Evolutionary conservation across 2,329 filamentous ascomycete species (phyloP).

Genomic region (Pseudogymnoascus sp.): DNA sequence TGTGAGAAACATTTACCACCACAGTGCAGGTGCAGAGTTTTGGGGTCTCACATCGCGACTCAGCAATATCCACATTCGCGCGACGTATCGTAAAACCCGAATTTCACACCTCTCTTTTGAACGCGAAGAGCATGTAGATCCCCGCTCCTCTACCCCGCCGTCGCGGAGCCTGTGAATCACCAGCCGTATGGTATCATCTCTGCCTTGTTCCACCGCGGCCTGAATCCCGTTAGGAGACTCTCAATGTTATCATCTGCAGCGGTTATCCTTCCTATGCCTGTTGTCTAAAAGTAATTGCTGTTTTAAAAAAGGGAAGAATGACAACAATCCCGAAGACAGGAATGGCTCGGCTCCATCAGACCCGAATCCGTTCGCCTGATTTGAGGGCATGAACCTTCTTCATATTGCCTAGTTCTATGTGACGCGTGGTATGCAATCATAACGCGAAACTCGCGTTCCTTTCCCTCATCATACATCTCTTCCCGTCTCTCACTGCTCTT

Average conservation of each 20-base stretch:
- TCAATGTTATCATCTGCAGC: not conserved
- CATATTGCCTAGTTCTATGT: not conserved
- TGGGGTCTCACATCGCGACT: constrained; percentile 1
- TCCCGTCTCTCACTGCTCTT: not conserved
- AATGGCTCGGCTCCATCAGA: not conserved
- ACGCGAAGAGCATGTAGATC: not conserved
- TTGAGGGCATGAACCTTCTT: not conserved
- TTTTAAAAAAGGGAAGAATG: not conserved
- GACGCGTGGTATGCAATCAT: not conserved
- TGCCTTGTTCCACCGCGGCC: not conserved
- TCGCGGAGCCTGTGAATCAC: not conserved
- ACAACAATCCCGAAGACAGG: not conserved
- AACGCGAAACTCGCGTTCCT: not conserved
- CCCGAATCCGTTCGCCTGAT: not conserved
- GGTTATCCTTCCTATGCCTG: not conserved
- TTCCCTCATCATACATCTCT: not conserved
- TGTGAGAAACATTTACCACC: constrained; percentile 4
- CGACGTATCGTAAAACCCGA: not conserved
- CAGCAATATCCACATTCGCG: not conserved
- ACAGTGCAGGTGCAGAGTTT: not conserved
- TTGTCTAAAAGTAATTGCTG: not conserved
- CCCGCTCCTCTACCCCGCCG: not conserved
- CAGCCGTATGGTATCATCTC: not conserved
- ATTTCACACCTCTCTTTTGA: not conserved
- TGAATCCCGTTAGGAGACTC: not conserved